These are phyloP conservation scores for Osmanthus fragrans DNA, from an alignment of 257 asterid species.

Conservation along the genomic window DNA sequence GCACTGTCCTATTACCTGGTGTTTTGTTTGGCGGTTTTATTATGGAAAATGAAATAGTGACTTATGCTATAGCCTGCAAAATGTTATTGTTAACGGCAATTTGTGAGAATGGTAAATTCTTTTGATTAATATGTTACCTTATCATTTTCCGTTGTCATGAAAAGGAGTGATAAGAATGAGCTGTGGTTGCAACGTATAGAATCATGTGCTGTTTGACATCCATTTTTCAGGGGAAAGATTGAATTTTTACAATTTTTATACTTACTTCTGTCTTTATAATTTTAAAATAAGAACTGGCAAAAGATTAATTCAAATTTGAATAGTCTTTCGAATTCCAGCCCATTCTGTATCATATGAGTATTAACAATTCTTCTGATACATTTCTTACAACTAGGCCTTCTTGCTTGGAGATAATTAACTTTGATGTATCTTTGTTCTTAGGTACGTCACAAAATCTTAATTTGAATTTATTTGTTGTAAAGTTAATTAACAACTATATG, in stretches of 20 bases:
- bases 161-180: not conserved
- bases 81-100: not conserved
- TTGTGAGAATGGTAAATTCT: not conserved
- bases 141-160: not conserved
- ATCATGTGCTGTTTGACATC: not conserved
- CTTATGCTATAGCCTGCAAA: not conserved
- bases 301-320: not conserved
- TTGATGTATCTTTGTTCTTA: not conserved
- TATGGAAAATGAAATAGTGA: not conserved
- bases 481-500: not conserved
- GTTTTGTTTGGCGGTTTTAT: not conserved
- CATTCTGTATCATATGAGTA: not conserved
- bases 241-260: not conserved
- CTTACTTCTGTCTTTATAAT: not conserved
- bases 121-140: not conserved
- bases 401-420: not conserved
- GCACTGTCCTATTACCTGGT: not conserved
- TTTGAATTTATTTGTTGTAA: not conserved
- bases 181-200: not conserved
- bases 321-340: not conserved
- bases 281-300: not conserved
- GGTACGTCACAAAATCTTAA: not conserved
- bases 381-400: not conserved
- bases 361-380: not conserved
- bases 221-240: not conserved